A percentile compares a stretch with the other conserved stretches of the same genome.
These are phyloP conservation scores for Wallemia hederae DNA, from an alignment of 1,284 basidiomycete species.

Conservation along the genomic window DNA sequence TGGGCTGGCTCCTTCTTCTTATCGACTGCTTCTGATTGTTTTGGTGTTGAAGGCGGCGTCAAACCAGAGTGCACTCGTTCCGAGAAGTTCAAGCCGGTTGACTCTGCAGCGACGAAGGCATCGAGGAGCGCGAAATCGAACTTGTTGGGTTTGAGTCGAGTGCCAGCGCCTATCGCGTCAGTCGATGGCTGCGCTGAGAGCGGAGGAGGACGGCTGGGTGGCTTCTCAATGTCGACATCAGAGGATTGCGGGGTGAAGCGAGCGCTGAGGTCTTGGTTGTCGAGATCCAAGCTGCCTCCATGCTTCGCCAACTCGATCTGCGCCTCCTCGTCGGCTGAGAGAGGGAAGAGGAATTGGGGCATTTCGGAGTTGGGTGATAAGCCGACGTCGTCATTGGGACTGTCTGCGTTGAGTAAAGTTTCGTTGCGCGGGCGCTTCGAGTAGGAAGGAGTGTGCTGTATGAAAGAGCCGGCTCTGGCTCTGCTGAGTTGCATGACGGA, in stretches of 20 bases:
- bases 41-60: slow-evolving; percentile 8
- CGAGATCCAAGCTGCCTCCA: neutral
- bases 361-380: slow-evolving; percentile 1
- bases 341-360: slow-evolving; percentile 1
- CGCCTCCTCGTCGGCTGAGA: slow-evolving; percentile 1
- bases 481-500: slow-evolving; percentile 47
- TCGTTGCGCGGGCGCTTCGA: slow-evolving; percentile 11
- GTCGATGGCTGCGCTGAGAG: slow-evolving; percentile 2
- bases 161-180: slow-evolving; percentile 2
- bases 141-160: slow-evolving; percentile 9
- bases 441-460: neutral
- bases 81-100: slow-evolving; percentile 10
- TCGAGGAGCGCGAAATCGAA: slow-evolving; percentile 62
- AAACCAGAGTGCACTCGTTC: slow-evolving; percentile 8
- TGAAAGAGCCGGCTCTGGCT: slow-evolving; percentile 2
- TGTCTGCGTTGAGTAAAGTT: slow-evolving; percentile 36
- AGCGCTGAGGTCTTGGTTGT: neutral
- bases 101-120: slow-evolving; percentile 28
- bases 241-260: neutral
- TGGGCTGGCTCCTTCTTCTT: slow-evolving; percentile 37
- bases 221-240: neutral
- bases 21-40: slow-evolving; percentile 8
- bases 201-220: slow-evolving; percentile 4
- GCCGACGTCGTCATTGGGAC: slow-evolving; percentile 8
- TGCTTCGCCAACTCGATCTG: neutral